Evolutionary conservation across 2,329 filamentous ascomycete genomes (phyloP), one percentile per base, ranked within the genome.

Genomic region (Akanthomyces uredinophilus): DNA sequence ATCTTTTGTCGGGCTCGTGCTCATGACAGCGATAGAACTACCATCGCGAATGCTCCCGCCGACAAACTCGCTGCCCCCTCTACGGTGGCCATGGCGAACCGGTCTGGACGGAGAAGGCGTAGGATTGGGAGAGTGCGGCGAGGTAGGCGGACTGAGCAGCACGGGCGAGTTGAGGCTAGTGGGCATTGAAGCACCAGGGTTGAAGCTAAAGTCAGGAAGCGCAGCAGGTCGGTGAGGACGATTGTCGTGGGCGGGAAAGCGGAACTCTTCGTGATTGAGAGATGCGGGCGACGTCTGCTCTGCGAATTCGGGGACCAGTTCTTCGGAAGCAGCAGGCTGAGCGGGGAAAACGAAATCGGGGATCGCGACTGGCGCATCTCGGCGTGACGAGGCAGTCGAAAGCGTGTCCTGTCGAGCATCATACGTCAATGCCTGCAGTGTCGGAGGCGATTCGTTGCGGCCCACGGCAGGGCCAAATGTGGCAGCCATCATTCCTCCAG

Each of bases 61-160:
- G 52, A 96, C 90, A 69, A 96, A 92, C 72, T 96, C 92, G 72
- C 92, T 96, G 32, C 87, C 89, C 60, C 90, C 90, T 69, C 93
- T 85, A 68, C 88, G 83, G 73, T 96, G 93, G 35, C 89, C 87
- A 71, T 92, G 90, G 24, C 87, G 86, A 37, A 77, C 76, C 27
- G 83, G 78, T 64, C 85, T 81, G 22, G 82, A 79, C 20, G 87
- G 81, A 7, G 84, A 82, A n/a, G 86, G 83, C 20, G 78, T 73
- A 1, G 77, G 71, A 43, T 77, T 75, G 2, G 78, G 76, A 4
- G 83, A 83, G 18, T 77, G 74, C 14, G 84, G 82, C n/a, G 83
- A 83, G 18, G 81, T 74, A 0, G 84, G 81, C 16, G 85, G 84
- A 57, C 80, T 83, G 24, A 85, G 70, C n/a, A 81, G 74, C 18